phyloP scores from a whole-genome alignment of 2,329 filamentous ascomycete genomes.

The Pseudogymnoascus sp. region DNA sequence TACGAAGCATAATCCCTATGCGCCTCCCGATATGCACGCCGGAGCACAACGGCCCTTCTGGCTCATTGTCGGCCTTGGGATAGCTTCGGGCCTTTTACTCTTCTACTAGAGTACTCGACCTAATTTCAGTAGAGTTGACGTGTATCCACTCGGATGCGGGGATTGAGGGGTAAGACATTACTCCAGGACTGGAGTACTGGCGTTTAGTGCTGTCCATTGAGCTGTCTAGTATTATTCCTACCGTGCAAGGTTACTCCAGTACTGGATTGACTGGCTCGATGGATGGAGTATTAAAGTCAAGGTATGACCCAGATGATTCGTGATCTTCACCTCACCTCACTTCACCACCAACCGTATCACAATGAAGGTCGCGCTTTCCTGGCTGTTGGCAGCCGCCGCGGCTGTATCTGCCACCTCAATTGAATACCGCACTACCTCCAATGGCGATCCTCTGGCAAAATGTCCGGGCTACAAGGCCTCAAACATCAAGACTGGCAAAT shows the following conservation, averaged over 20 bases:
- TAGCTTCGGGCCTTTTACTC: constrained; percentile 1
- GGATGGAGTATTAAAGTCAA: constrained; percentile 1
- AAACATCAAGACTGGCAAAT: constrained; percentile 38
- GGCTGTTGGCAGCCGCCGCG: constrained; percentile 13
- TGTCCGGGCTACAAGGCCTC: constrained; percentile 49
- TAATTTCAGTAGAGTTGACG: not conserved
- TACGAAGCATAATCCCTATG: not conserved
- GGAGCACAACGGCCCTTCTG: not conserved
- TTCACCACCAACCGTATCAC: not conserved
- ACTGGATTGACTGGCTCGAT: not conserved
- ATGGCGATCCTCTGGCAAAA: constrained; percentile 18
- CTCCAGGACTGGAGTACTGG: not conserved
- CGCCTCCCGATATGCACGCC: not conserved
- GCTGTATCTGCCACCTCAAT: constrained; percentile 13
- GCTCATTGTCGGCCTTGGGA: not conserved
- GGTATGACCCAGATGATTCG: not conserved
- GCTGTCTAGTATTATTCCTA: not conserved
- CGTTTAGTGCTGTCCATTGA: not conserved
- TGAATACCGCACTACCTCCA: not conserved
- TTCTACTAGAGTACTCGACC: not conserved
- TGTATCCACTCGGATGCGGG: constrained; percentile 3
- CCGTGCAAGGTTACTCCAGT: not conserved
- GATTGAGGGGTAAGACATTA: not conserved
- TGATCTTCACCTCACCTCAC: constrained; percentile 7
- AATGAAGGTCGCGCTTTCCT: constrained; percentile 17